These are phyloP conservation scores for Arthroderma sp. DNA, from an alignment of 2,329 filamentous ascomycete species.

Conservation along the genomic window DNA sequence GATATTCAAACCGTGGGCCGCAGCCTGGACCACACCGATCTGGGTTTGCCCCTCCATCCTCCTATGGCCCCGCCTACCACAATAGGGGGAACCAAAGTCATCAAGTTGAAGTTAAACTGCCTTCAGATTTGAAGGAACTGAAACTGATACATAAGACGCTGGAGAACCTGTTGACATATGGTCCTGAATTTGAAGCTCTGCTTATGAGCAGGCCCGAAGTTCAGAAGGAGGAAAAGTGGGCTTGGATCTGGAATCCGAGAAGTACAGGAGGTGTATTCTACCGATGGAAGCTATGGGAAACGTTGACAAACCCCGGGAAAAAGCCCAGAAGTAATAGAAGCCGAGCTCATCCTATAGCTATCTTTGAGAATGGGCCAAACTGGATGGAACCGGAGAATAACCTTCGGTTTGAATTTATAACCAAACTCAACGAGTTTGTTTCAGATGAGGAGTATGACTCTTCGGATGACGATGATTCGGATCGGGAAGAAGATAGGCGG, in stretches of 20 bases:
- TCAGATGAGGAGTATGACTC: slow-evolving; percentile 78
- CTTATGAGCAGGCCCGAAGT: slow-evolving; percentile 79
- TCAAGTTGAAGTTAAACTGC: slow-evolving; percentile 61
- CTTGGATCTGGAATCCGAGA: slow-evolving; percentile 82
- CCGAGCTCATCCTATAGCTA: slow-evolving; percentile 34
- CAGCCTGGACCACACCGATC: slow-evolving; percentile 36
- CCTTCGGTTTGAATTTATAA: slow-evolving; percentile 70
- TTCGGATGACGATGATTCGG: slow-evolving; percentile 63
- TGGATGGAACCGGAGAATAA: slow-evolving; percentile 65
- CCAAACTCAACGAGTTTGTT: slow-evolving; percentile 62
- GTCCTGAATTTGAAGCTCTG: slow-evolving; percentile 78
- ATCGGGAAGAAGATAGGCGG: slow-evolving; percentile 31
- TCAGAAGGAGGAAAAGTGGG: slow-evolving; percentile 77
- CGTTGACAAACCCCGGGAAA: slow-evolving; percentile 52
- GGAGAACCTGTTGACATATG: slow-evolving; percentile 64
- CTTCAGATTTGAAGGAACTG: slow-evolving; percentile 63
- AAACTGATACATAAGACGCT: slow-evolving; percentile 79
- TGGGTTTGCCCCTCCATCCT: slow-evolving; percentile 64
- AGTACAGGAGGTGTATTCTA: slow-evolving; percentile 78
- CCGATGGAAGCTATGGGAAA: slow-evolving; percentile 79
- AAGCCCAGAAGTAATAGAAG: slow-evolving; percentile 15
- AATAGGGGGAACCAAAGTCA: slow-evolving; percentile 38
- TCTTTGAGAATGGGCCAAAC: slow-evolving; percentile 64
- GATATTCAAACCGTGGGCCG: slow-evolving; percentile 31
- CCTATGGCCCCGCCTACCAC: slow-evolving; percentile 43